These are phyloP conservation scores for Pontederia crassipes DNA, from an alignment of 176 grass and related monocot genomes.

Conservation along the genomic window DNA sequence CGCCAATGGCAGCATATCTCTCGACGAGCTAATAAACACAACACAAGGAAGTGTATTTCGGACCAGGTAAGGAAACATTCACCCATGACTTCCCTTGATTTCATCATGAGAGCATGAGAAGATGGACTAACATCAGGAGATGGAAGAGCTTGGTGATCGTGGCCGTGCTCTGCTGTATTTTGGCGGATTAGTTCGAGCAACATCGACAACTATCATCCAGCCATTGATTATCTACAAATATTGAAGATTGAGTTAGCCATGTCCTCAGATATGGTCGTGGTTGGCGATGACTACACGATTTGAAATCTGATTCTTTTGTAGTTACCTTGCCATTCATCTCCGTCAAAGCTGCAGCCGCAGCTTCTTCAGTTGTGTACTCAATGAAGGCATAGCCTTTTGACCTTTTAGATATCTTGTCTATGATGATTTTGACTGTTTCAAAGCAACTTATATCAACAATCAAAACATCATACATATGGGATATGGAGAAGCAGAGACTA, in stretches of 20 bases:
- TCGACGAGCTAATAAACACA: too few relatives aligned
- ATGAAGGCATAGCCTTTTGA: constrained; percentile 90
- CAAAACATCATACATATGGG: constrained; percentile 12
- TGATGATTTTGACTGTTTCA: constrained; percentile 78
- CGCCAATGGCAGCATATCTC: too few relatives aligned
- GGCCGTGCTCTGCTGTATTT: constrained; percentile 19
- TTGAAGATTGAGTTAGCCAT: constrained; percentile 8
- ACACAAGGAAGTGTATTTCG: too few relatives aligned
- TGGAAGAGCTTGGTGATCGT: constrained; percentile 17
- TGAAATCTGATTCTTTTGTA: neutral
- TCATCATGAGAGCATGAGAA: too few relatives aligned
- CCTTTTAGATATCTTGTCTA: constrained; percentile 96
- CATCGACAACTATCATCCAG: constrained; percentile 94
- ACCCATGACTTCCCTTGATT: too few relatives aligned
- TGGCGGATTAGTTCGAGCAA: constrained; percentile 49
- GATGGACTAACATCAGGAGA: neutral
- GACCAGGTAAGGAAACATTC: too few relatives aligned
- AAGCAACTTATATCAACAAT: constrained; percentile 9
- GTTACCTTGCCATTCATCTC: constrained; percentile 87
- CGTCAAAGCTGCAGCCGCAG: constrained; percentile 73
- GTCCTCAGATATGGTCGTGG: neutral
- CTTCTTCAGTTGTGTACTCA: constrained; percentile 89
- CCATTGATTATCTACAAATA: constrained; percentile 81
- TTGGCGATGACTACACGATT: neutral
- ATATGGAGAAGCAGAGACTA: neutral